Base-by-base conservation (phyloP, 768 basidiomycete species). In the Calocybe indica region DNA sequence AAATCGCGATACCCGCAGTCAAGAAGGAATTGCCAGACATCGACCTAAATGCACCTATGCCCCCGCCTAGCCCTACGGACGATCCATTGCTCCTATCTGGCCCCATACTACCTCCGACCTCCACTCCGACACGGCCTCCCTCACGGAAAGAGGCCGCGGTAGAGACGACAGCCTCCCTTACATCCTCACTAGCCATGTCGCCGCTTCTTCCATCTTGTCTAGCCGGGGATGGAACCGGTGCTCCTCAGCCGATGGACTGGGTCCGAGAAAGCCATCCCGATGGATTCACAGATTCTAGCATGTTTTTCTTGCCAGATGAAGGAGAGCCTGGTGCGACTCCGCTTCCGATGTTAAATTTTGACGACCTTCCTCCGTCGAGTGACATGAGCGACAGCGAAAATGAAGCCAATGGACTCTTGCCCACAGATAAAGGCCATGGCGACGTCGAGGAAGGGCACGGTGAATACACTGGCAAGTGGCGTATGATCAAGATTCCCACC, bases 11-110 rank as follows among this genome's bases (percentile, higher is more conserved):
- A 31, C 45, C 57, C 38, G 11, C 52, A 30, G 56, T 80, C 49
- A 90, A 89, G 72, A 77, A 68, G 48, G 86, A 89, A 55, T 73
- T 77, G 4, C 85, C 85, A 0, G 76, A 78, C 12, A 68, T 87
- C 52, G 78, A 86, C 55, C 63, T 85, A 29, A 71, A 60, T 41
- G 69, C 58, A 10, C 81, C 82, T 4, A 72, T 80, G 55, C 80
- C 83, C 6, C 88, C 88, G 1, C 71, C 85, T 0, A 86, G 84
- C 45, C 88, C 88, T 2, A 78, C 78, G 1, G 88, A 90, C 34
- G 88, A 90, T 55, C 88, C 88, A 0, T 61, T 90, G 0, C 66
- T 90, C 2, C 69, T 90, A 29, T 74, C 72, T 39, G 79, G 73
- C 3, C 67, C 69, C 8, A 56, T 67, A n/a, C 58, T 65, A 43